phyloP scores from a whole-genome alignment of 805 yeast genomes.

The Kodamaea kakaduensis region DNA sequence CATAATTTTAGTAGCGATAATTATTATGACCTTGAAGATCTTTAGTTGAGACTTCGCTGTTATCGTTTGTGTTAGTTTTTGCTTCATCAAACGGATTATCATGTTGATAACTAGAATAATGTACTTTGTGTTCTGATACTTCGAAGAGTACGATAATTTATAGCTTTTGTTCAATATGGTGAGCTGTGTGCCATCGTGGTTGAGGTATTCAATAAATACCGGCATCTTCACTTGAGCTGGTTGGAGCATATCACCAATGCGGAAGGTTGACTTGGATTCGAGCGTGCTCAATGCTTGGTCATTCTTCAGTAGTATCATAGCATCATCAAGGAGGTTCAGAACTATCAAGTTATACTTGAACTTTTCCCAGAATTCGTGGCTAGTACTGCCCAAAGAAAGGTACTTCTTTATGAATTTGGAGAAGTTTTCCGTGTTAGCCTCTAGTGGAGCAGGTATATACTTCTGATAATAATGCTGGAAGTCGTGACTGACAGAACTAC shows the following conservation, averaged over 20 bases:
- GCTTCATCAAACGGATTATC: conserved; percentile 28
- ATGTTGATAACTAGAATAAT: conserved; percentile 21
- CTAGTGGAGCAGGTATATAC: conserved; percentile 10
- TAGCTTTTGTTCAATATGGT: conserved; percentile 15
- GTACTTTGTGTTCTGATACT: conserved; percentile 11
- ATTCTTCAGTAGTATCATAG: conserved; percentile 40
- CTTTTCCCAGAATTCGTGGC: conserved; percentile 32
- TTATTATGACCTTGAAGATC: conserved; percentile 29
- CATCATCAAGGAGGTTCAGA: conserved; percentile 37
- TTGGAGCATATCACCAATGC: not conserved
- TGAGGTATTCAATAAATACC: conserved; percentile 7
- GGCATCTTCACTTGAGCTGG: conserved; percentile 2
- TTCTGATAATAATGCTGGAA: conserved; percentile 14
- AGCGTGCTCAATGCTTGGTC: conserved; percentile 28
- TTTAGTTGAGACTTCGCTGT: conserved; percentile 13
- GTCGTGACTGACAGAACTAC: conserved; percentile 8
- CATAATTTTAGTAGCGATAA: conserved; percentile 26
- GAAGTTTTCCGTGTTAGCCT: conserved; percentile 19
- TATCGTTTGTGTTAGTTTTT: conserved; percentile 1
- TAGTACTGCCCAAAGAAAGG: conserved; percentile 17
- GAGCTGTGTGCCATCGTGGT: conserved; percentile 22
- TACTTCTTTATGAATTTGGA: conserved; percentile 23
- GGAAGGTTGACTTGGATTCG: conserved; percentile 3
- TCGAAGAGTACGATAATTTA: conserved; percentile 13
- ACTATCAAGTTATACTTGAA: conserved; percentile 39